Evolutionary conservation across 345 rosid species (phyloP), one percentile per base, ranked within the genome.

Genomic region (Gossypium bickii): DNA sequence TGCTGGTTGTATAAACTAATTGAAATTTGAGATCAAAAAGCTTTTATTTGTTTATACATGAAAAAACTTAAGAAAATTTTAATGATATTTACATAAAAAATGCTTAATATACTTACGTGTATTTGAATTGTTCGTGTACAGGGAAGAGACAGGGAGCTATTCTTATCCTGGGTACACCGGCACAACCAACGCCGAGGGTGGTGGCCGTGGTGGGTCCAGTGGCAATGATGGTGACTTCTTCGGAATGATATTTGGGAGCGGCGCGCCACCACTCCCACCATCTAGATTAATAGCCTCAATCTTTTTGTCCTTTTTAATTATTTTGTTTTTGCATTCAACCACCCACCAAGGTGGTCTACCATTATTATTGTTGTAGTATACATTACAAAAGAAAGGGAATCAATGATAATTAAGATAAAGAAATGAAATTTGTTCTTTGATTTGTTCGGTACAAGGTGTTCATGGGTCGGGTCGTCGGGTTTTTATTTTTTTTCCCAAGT

Each of bases 211-310:
- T 3, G 83, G 85, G 24, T 52, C 81, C 74, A 65, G 75, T 7
- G 64, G 45, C 20, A 79, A 79, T 27, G 87, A 74, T 0, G 85
- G 82, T 76, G 75, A 24, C 76, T 88, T 93, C 76, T 55, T 55
- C 24, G 86, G 93, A 70, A 87, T 87, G 91, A 90, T 83, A 82
- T 95, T 95, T 7, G 89, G 93, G 78, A 81, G 86, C 72, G 86
- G 79, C n/a, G 83, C 73, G 0, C 72, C 86, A 25, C 79, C 83
- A n/a, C 72, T 65, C 27, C 56, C 60, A 20, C 79, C 86, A 47
- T 66, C 79, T 38, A 0, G 73, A 11, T 56, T 83, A 13, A 52
- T 60, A 2, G 25, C 78, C 63, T 79, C 83, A 11, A 52, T 84
- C 41, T 24, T 80, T 79, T 82, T 86, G 85, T 86, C 82, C 52